phyloP scores from a whole-genome alignment of 192 early-diverging fungal species.

The Gorgonomyces haynaldii region DNA sequence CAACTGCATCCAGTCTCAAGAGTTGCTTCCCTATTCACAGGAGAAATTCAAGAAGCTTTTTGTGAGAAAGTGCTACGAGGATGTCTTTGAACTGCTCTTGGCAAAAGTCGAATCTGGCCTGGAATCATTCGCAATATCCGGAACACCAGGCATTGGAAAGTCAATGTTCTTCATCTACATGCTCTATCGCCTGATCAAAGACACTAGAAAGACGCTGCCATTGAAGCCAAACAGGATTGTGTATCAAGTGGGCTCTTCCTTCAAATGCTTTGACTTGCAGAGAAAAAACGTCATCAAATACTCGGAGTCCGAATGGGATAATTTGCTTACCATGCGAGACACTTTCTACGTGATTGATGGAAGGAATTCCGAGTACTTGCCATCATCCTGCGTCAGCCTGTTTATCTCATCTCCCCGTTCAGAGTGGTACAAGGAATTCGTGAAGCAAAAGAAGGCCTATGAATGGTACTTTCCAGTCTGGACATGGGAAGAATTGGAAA shows the following conservation, averaged over 20 bases:
- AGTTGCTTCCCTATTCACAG: constrained; percentile 15
- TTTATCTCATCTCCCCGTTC: constrained; percentile 14
- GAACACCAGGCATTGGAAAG: constrained; percentile 19
- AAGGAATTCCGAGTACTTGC: constrained; percentile 1
- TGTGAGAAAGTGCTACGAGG: constrained; percentile 18
- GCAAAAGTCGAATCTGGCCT: background rate
- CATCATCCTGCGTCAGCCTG: constrained; percentile 9
- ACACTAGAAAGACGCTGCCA: constrained; percentile 5
- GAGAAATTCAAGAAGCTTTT: constrained; percentile 10
- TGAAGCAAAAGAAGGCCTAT: constrained; percentile 10
- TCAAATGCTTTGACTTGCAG: no score
- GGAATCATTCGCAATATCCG: constrained; percentile 17
- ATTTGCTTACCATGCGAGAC: constrained; percentile 6
- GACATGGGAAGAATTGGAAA: constrained; percentile 9
- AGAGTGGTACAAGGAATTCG: constrained; percentile 13
- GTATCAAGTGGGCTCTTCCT: no score
- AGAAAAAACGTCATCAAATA: no score
- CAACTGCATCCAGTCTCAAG: constrained; percentile 9
- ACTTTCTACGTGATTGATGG: constrained; percentile 20
- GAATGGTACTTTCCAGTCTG: constrained; percentile 17
- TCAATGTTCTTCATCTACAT: constrained; percentile 19
- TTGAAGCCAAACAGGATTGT: constrained; percentile 7
- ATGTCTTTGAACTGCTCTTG: constrained; percentile 17
- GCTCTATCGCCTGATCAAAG: constrained; percentile 13
- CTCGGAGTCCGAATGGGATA: no score